These are phyloP conservation scores for Annona cherimola DNA, from an alignment of 164 flowering plant species.

Conservation along the genomic window DNA sequence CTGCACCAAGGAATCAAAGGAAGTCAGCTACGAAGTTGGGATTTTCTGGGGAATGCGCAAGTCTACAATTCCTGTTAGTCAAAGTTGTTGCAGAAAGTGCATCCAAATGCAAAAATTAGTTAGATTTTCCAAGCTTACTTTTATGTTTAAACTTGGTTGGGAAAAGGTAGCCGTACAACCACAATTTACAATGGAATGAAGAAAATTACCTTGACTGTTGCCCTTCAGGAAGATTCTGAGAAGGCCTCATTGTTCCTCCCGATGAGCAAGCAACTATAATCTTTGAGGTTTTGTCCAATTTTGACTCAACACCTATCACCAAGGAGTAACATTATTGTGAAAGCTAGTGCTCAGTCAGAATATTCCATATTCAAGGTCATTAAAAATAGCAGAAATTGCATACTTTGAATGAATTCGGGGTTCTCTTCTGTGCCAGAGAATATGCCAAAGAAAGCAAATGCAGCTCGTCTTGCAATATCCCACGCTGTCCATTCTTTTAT, in stretches of 20 bases:
- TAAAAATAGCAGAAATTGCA: conserved; percentile 1
- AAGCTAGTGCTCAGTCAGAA: background rate
- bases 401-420: conserved; percentile 84
- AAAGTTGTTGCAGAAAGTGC: background rate
- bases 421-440: conserved; percentile 98
- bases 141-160: too few relatives aligned
- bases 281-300: conserved; percentile 68
- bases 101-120: too few relatives aligned
- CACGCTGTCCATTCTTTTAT: conserved; percentile 99
- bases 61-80: too few relatives aligned
- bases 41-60: background rate
- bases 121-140: too few relatives aligned
- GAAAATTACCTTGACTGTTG: conserved; percentile 77
- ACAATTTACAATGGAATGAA: background rate
- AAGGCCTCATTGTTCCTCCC: conserved; percentile 91
- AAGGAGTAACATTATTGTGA: background rate
- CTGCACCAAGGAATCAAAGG: conserved; percentile 31
- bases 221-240: conserved; percentile 95
- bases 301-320: conserved; percentile 68
- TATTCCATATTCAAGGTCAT: background rate
- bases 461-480: conserved; percentile 97
- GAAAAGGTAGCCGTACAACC: too few relatives aligned
- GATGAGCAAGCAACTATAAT: conserved; percentile 89
- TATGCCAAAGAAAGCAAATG: conserved; percentile 97
- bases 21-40: too few relatives aligned